Evolutionary conservation across 2,329 filamentous ascomycete species (phyloP).

Genomic region (Kalaharituber pfeilii): DNA sequence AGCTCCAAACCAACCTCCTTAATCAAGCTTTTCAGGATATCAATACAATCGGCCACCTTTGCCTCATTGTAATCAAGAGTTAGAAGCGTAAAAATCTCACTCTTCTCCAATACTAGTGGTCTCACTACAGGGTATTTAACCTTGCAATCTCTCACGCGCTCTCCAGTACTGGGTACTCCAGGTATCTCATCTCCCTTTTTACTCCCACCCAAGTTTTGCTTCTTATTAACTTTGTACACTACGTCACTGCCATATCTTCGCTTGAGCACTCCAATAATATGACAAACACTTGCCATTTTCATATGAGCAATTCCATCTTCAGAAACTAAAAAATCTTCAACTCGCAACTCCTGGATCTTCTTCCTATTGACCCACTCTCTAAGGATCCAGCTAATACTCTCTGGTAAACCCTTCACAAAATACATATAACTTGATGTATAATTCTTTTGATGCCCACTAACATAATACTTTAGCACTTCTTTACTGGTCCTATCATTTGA

Average conservation of each 20-base stretch:
- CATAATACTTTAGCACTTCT: too few species aligned
- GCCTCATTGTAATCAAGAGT: not conserved
- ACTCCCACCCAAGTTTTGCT: not conserved
- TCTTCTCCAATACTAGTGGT: not conserved
- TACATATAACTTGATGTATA: not conserved
- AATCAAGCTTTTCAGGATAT: not conserved
- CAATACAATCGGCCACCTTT: not conserved
- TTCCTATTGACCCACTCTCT: not conserved
- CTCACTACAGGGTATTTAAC: not conserved
- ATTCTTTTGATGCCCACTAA: not conserved
- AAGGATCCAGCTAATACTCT: not conserved
- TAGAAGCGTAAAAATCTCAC: not conserved
- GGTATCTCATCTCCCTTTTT: not conserved
- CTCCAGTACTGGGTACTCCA: not conserved
- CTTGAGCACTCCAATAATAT: not conserved
- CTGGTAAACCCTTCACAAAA: not conserved
- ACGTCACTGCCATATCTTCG: not conserved
- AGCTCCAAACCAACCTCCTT: not conserved
- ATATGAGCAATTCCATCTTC: not conserved
- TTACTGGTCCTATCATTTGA: too few species aligned
- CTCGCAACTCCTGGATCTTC: not conserved
- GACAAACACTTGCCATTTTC: not conserved
- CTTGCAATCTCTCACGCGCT: not conserved
- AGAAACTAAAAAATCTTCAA: not conserved
- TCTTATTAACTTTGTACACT: not conserved